Evolutionary conservation across 73 alveolate species (phyloP).

Genomic region (Paramecium tetraurelia): DNA sequence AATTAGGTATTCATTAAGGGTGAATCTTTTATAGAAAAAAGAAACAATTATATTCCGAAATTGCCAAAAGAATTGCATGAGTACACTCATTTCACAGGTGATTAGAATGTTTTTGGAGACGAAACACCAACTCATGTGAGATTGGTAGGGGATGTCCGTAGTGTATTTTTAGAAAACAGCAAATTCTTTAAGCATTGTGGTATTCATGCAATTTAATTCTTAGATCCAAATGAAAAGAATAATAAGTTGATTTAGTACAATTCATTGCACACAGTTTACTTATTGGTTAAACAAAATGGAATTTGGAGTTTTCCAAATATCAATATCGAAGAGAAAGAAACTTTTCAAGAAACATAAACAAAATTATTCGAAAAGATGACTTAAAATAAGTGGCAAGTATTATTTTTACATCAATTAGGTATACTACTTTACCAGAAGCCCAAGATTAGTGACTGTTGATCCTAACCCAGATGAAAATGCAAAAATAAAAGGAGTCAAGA

Average conservation of each 20-base stretch:
- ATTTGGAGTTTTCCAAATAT: neutral
- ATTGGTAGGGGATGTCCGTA: conserved; percentile 9
- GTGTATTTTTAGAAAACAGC: neutral
- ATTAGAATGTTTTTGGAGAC: neutral
- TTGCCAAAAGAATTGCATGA: conserved; percentile 47
- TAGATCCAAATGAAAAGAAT: conserved; percentile 9
- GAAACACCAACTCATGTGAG: neutral
- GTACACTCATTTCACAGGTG: neutral
- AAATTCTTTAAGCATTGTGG: conserved; percentile 10
- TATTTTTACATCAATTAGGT: neutral
- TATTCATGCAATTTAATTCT: neutral
- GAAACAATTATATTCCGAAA: neutral
- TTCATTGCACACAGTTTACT: neutral
- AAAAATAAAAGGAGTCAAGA: neutral
- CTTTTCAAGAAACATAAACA: neutral
- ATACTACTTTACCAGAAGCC: neutral
- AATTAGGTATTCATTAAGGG: neutral
- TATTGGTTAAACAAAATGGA: conserved; percentile 11
- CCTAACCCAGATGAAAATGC: neutral
- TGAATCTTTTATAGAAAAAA: neutral
- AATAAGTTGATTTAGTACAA: neutral
- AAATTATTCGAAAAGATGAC: neutral
- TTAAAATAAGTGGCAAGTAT: neutral
- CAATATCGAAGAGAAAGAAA: neutral
- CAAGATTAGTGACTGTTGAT: conserved; percentile 4